These are phyloP conservation scores for Petunia secreta DNA, from an alignment of 257 asterid species.

Conservation along the genomic window DNA sequence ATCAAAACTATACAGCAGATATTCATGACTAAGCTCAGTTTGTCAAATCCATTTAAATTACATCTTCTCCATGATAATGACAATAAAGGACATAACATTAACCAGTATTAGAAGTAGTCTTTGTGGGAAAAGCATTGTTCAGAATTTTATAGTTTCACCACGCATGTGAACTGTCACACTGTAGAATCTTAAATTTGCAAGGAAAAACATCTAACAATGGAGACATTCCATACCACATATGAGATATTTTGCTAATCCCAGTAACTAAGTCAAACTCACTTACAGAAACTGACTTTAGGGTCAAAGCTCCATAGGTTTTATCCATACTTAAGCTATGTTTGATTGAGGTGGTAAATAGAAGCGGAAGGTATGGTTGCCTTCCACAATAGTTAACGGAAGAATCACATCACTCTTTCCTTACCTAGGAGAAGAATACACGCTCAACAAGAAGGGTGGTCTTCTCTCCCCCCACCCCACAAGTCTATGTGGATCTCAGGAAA, in stretches of 20 bases:
- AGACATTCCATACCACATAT: neutral
- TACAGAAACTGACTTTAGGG: conserved; percentile 16
- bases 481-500: neutral
- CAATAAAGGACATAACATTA: conserved; percentile 1
- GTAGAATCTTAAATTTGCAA: neutral
- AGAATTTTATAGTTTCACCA: neutral
- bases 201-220: neutral
- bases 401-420: neutral
- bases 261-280: conserved; percentile 18
- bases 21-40: conserved; percentile 17
- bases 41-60: neutral
- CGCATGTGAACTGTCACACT: neutral
- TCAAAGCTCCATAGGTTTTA: neutral
- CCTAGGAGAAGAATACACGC: neutral
- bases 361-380: conserved; percentile 8
- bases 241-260: neutral
- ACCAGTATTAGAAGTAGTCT: neutral
- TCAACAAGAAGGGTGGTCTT: neutral
- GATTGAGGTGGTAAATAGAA: conserved; percentile 11
- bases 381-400: neutral
- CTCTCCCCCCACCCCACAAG: neutral
- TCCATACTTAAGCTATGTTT: conserved; percentile 15
- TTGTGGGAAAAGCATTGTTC: neutral
- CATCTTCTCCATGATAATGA: neutral
- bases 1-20: neutral